phyloP scores from a whole-genome alignment of 2,329 filamentous ascomycete species.

The Onygenales sp. region DNA sequence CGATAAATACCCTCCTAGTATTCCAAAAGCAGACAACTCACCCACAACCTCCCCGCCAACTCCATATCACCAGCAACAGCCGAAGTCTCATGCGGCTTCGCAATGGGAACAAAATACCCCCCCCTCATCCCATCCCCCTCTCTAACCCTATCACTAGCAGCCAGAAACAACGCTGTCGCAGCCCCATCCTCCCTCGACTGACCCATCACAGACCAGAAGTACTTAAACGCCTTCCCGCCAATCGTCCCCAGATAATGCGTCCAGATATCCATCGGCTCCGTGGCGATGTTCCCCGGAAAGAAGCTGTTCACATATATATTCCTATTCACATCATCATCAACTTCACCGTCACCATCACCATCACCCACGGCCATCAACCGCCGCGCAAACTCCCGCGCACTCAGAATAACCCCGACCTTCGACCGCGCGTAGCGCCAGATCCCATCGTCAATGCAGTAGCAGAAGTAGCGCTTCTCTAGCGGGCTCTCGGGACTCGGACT shows the following conservation, averaged over 20 bases:
- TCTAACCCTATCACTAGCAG: slow-evolving; percentile 16
- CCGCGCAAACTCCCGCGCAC: slow-evolving; percentile 19
- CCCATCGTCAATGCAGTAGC: slow-evolving; percentile 11
- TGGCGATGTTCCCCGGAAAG: slow-evolving; percentile 25
- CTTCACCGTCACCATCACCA: not conserved
- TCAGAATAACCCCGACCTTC: slow-evolving; percentile 26
- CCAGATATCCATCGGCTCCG: slow-evolving; percentile 22
- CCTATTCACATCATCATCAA: slow-evolving; percentile 11
- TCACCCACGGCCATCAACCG: slow-evolving; percentile 10
- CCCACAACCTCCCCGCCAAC: slow-evolving; percentile 25
- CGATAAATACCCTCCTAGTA: too few species aligned
- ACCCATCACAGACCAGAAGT: slow-evolving; percentile 15
- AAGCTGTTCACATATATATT: slow-evolving; percentile 23
- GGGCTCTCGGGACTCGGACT: slow-evolving; percentile 15
- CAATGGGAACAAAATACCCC: slow-evolving; percentile 30
- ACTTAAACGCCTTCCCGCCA: slow-evolving; percentile 15
- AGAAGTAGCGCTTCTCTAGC: slow-evolving; percentile 12
- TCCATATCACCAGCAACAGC: slow-evolving; percentile 19
- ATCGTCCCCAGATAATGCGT: slow-evolving; percentile 17
- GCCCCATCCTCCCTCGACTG: slow-evolving; percentile 21
- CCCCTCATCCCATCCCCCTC: slow-evolving; percentile 16
- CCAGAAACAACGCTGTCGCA: slow-evolving; percentile 22
- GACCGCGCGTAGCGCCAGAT: slow-evolving; percentile 24
- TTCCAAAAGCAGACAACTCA: slow-evolving; percentile 2
- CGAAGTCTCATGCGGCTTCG: slow-evolving; percentile 17